Base-by-base conservation (phyloP, 208 protist genomes). In the Angomonas ambiguus region DNA sequence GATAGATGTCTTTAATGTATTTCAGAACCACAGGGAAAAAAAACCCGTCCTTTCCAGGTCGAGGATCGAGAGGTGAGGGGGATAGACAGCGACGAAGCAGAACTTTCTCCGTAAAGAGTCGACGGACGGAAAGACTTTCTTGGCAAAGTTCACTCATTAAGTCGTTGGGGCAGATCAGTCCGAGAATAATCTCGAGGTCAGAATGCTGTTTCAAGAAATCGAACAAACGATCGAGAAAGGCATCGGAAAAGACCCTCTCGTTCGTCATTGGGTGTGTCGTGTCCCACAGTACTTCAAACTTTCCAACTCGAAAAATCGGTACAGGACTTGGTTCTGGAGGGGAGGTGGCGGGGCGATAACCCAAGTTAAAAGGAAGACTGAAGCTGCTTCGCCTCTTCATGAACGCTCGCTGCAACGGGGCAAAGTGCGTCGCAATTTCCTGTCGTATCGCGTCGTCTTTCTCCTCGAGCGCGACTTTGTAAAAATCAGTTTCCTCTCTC, bases 401-500 rank as follows among this genome's bases (percentile, higher is more conserved):
- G 20, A 60, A 38, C 25, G 10, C 10, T 6, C 13, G 10, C 34
- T 60, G 31, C 8, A 32, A 18, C 10, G 5, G 18, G 18, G 3
- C 45, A 20, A 53, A 53, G 4, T n/a, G 57, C 49, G 67, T 6
- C n/a, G 45, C 62, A 20, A 69, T 70, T 27, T 28, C 53, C 22
- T 27, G 51, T 38, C 69, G 69, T 25, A 62, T 30, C 22, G 18
- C 32, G 63, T 69, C 65, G 32, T 72, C 65, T 2, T 55, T 57
- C 4, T 20, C 42, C 27, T 61, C 61, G 0, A 80, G 22, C 49
- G 65, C 59, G 27, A 74, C 56, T 0, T 51, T 48, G 42, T 71
- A 24, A 11, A 61, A 56, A 20, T 74, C 48, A 16, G 58, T 58
- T 49, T 88, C 82, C 13, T 71, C 66, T 1, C 82, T 75, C 58